Base-by-base conservation (phyloP, 306 rosid species). In the Quercus suber region DNA sequence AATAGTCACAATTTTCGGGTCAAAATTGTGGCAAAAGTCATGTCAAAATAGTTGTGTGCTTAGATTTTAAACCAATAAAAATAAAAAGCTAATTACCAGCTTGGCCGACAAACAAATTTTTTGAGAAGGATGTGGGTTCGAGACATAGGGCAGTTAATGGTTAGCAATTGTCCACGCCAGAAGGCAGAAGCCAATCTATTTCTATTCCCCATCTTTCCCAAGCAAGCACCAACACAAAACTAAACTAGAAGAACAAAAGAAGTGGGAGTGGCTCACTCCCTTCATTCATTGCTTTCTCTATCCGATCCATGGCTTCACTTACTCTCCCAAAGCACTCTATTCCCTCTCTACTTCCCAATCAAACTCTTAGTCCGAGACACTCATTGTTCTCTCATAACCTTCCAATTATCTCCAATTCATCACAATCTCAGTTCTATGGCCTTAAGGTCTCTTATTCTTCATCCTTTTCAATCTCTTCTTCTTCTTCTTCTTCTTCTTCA, bases 341-440 rank as follows among this genome's bases (percentile, higher is more conserved):
- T 74, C 86, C 86, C 65, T 76, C 87, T 35, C 68, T 81, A 17
- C 88, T 82, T 35, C 94, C 87, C 56, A 1, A 85, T 78, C 82
- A 75, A 53, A 68, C 87, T 74, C 89, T 82, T 65, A 86, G 52
- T 74, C 89, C 85, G 65, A 86, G 52, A 73, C 35, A 72, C 88
- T 77, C 87, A 19, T 37, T 37, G 45, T 79, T 88, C 85, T 78
- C 89, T 61, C 88, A 43, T 21, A 68, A 20, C 71, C 82, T 80
- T 51, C 71, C 83, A 61, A 28, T 85, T 60, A 68, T 88, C 57
- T 60, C 88, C 70, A 80, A 83, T 27, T 69, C 90, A 7, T 86
- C 92, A 30, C 73, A 52, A 57, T 91, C 98, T 51, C 91, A 82
- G 3, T 89, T 96, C 55, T 58, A 84, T 77, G 99, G 99, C 75